Base-by-base conservation (phyloP, 352 stramenopile genomes). In the Globisporangium abappressorium region DNA sequence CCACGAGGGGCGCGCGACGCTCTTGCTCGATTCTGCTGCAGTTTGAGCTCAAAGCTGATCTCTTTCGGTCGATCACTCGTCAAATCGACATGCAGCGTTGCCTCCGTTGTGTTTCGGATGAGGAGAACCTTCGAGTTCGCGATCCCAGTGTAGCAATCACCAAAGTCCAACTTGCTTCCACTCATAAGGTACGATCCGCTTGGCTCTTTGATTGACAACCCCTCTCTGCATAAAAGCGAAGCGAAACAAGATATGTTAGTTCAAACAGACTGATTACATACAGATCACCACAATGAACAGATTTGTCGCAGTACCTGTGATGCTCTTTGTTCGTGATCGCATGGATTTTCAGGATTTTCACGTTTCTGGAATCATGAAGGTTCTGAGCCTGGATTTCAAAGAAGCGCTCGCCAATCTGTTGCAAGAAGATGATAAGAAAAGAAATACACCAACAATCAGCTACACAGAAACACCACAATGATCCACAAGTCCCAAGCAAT, bases 321-420 rank as follows among this genome's bases (percentile, higher is more conserved):
- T 95, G 89, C 57, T 96, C 89, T 67, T 95, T 92, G 75, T 93
- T 94, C 24, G 88, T 93, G 22, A 95, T 87, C 6, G 87, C 84
- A 65, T 96, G 89, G 20, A 96, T 91, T 54, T 80, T 89, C 5
- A 96, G 72, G n/a, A 82, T 92, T 54, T 95, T 96, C 4, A 94
- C 79, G 62, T 96, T 96, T 49, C 87, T 74, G 5, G 85, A 82
- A 59, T 96, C 87, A 36, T 96, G 87, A 7, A 96, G 65, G 57
- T 96, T 96, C 60, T 96, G 87, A 0, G 86, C 84, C 41, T 94
- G 83, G 57, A 96, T 89, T 71, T 95, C 87, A 68, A 96, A 94
- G 69, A 92, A 94, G 2, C 82, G 73, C 53, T 96, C 89, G 30
- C 89, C 89, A 36, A 95, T 75, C 89, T 96, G 66, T 18, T 71